These are phyloP conservation scores for Clarireedia sp. DNA, from an alignment of 2,329 filamentous ascomycete genomes.

Conservation along the genomic window DNA sequence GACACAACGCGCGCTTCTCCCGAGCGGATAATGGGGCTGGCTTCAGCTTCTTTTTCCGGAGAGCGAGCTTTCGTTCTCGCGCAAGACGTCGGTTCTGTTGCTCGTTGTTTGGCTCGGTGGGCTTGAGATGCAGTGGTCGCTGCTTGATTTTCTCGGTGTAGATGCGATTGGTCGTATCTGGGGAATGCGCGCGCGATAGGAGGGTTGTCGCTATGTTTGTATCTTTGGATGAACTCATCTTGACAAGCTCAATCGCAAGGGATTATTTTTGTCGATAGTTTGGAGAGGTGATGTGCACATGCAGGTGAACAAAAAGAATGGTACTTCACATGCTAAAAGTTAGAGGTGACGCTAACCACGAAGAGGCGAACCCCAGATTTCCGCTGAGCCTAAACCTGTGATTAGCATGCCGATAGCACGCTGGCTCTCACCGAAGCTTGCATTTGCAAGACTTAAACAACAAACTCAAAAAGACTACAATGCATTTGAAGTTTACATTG, in stretches of 20 bases:
- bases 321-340: slow-evolving; percentile 5
- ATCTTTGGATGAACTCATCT: slow-evolving; percentile 11
- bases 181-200: slow-evolving; percentile 71
- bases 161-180: slow-evolving; percentile 61
- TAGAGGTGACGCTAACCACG: neutral
- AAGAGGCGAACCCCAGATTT: slow-evolving; percentile 9
- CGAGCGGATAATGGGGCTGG: slow-evolving; percentile 69
- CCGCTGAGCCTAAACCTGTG: neutral
- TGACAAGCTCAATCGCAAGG: too few species aligned
- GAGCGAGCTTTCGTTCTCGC: slow-evolving; percentile 32
- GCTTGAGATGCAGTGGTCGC: slow-evolving; percentile 70
- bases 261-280: slow-evolving; percentile 9
- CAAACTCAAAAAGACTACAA: neutral
- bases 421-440: slow-evolving; percentile 2
- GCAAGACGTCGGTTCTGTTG: slow-evolving; percentile 41
- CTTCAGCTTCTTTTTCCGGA: slow-evolving; percentile 37
- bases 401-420: neutral
- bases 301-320: neutral
- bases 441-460: neutral
- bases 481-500: neutral
- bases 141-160: slow-evolving; percentile 77
- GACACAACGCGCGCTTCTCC: slow-evolving; percentile 62
- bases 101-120: slow-evolving; percentile 45
- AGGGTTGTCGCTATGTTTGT: slow-evolving; percentile 36
- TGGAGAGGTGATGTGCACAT: too few species aligned